A percentile compares a stretch with the other conserved stretches of the same genome.
These are phyloP conservation scores for Globisporangium cederbergense DNA, from an alignment of 352 stramenopile genomes.

Conservation along the genomic window DNA sequence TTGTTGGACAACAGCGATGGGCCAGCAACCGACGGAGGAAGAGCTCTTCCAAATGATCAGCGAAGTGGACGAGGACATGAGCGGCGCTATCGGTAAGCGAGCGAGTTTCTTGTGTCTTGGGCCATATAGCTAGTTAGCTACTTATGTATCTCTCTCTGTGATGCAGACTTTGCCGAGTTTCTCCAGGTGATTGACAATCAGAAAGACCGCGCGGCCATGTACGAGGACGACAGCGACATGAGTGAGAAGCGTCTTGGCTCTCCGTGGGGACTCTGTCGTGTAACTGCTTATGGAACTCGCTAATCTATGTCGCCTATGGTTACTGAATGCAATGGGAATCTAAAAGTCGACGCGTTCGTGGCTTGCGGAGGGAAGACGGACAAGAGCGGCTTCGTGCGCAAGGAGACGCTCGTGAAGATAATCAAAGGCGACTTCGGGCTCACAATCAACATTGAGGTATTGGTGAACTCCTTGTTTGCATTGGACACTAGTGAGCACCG, in stretches of 20 bases:
- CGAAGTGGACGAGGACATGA: conserved; percentile 91
- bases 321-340: not conserved
- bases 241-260: conserved; percentile 36
- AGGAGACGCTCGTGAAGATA: conserved; percentile 90
- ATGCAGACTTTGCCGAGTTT: conserved; percentile 95
- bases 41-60: conserved; percentile 98
- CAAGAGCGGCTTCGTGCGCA: conserved; percentile 90
- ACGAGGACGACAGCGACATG: conserved; percentile 97
- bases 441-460: conserved; percentile 95
- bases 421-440: conserved; percentile 96
- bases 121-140: not conserved
- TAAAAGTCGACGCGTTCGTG: conserved; percentile 93
- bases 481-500: not conserved
- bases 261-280: too few relatives aligned
- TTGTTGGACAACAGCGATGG: conserved; percentile 76
- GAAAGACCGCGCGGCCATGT: conserved; percentile 93
- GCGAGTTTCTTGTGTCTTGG: not conserved
- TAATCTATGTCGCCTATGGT: not conserved
- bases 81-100: conserved; percentile 84
- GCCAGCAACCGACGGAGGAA: conserved; percentile 97
- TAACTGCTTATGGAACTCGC: too few relatives aligned
- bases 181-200: conserved; percentile 98
- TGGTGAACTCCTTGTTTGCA: not conserved
- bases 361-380: conserved; percentile 93
- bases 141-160: not conserved